phyloP scores from a whole-genome alignment of 2,329 filamentous ascomycete genomes.

The Diplodia corticola region DNA sequence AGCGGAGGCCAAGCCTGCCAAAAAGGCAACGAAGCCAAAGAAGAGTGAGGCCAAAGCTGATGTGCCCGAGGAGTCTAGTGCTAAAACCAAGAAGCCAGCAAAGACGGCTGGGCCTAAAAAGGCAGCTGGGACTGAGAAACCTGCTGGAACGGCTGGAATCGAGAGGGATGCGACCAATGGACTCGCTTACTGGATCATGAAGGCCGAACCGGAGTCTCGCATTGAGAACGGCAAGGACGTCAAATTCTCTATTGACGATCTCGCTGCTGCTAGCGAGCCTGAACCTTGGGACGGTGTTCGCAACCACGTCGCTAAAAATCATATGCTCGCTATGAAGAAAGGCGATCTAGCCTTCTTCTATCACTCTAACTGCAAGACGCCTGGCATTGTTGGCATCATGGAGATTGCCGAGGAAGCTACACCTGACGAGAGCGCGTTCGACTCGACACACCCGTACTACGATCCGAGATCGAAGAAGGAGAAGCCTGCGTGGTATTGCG shows the following conservation, averaged over 20 bases:
- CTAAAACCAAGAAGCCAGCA: constrained; percentile 6
- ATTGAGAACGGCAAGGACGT: constrained; percentile 86
- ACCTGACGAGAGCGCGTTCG: constrained; percentile 74
- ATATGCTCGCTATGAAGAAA: constrained; percentile 86
- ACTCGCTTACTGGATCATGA: constrained; percentile 50
- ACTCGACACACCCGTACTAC: constrained; percentile 75
- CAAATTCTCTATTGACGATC: constrained; percentile 90
- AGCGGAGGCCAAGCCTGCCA: not conserved
- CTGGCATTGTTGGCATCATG: constrained; percentile 85
- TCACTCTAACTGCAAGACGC: constrained; percentile 88
- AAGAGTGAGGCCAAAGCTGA: not conserved
- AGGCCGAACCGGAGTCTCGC: constrained; percentile 75
- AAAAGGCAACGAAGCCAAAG: constrained; percentile 9
- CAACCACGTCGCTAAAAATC: constrained; percentile 69
- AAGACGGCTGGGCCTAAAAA: constrained; percentile 6
- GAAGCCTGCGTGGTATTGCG: constrained; percentile 81
- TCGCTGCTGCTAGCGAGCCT: constrained; percentile 69
- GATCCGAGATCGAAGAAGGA: constrained; percentile 71
- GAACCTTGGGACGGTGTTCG: constrained; percentile 84
- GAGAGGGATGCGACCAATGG: constrained; percentile 13
- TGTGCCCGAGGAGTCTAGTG: not conserved
- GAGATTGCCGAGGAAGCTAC: constrained; percentile 83
- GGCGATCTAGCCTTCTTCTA: constrained; percentile 97
- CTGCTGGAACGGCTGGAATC: not conserved
- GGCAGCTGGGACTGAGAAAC: constrained; percentile 4